phyloP scores from a whole-genome alignment of 345 rosid genomes.

The Noccaea caerulescens region DNA sequence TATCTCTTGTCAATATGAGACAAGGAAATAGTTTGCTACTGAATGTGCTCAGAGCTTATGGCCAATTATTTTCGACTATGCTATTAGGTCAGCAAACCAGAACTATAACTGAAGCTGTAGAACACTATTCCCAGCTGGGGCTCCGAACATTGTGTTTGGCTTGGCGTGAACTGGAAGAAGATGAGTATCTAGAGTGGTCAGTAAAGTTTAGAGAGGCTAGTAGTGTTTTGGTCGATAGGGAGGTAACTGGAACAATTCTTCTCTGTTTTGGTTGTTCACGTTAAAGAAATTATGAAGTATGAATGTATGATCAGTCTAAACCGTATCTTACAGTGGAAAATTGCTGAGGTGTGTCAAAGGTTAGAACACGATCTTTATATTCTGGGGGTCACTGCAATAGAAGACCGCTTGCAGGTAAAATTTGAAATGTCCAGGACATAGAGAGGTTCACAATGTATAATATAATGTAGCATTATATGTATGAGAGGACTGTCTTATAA shows the following conservation, averaged over 20 bases:
- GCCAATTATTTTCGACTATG: slow-evolving; percentile 30
- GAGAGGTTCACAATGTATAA: slow-evolving; percentile 20
- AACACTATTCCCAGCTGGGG: slow-evolving; percentile 90
- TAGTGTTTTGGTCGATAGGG: slow-evolving; percentile 93
- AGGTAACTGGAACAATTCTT: slow-evolving; percentile 59
- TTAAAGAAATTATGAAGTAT: slow-evolving; percentile 21
- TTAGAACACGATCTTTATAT: slow-evolving; percentile 84
- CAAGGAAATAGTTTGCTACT: slow-evolving; percentile 3
- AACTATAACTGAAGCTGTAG: slow-evolving; percentile 80
- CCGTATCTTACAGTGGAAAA: slow-evolving; percentile 73
- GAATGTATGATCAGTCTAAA: slow-evolving; percentile 13
- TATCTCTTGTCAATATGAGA: slow-evolving; percentile 28
- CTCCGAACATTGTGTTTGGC: slow-evolving; percentile 96
- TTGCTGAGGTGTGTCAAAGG: slow-evolving; percentile 93
- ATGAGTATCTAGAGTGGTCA: slow-evolving; percentile 90
- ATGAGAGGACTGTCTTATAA: slow-evolving; percentile 21
- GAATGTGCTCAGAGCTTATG: slow-evolving; percentile 27
- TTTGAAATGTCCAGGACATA: slow-evolving; percentile 25
- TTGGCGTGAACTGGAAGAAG: slow-evolving; percentile 83
- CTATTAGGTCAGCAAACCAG: slow-evolving; percentile 86
- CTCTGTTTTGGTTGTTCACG: slow-evolving; percentile 7
- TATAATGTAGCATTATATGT: neutral
- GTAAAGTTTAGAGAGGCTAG: slow-evolving; percentile 88
- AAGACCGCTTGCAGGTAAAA: slow-evolving; percentile 90
- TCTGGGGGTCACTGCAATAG: slow-evolving; percentile 95